These are phyloP conservation scores for Linaria vulgaris DNA, from an alignment of 257 asterid species.

Conservation along the genomic window DNA sequence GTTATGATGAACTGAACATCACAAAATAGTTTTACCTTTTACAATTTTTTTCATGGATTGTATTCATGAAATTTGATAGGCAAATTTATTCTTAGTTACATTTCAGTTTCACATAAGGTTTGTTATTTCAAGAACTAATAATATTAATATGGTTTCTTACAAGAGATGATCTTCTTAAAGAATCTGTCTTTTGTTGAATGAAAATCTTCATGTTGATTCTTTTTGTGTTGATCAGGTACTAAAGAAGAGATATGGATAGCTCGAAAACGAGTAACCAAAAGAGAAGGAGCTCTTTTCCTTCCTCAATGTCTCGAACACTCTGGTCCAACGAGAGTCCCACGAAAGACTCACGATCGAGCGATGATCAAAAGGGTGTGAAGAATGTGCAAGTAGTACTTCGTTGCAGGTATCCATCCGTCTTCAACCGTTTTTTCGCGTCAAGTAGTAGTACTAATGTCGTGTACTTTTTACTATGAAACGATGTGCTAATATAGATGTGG, in stretches of 20 bases:
- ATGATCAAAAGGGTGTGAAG: slow-evolving; percentile 38
- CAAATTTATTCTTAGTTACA: too few species aligned
- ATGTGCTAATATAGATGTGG: slow-evolving; percentile 15
- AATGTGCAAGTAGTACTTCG: slow-evolving; percentile 50
- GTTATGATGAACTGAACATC: too few species aligned
- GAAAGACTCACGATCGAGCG: slow-evolving; percentile 29
- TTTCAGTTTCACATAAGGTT: too few species aligned
- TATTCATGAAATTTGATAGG: too few species aligned
- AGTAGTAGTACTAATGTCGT: neutral
- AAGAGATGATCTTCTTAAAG: too few species aligned
- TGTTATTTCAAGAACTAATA: too few species aligned
- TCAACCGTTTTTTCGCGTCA: neutral
- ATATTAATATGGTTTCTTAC: too few species aligned
- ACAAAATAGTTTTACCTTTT: too few species aligned
- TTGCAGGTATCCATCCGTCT: slow-evolving; percentile 38
- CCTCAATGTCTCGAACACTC: slow-evolving; percentile 40
- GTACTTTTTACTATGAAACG: neutral
- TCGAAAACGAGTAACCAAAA: slow-evolving; percentile 27
- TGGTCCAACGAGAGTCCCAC: slow-evolving; percentile 49
- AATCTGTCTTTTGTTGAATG: too few species aligned
- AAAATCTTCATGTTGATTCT: too few species aligned
- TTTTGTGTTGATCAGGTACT: too few species aligned
- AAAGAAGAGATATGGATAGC: slow-evolving; percentile 25
- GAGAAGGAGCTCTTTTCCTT: slow-evolving; percentile 36
- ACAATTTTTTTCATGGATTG: too few species aligned